Base-by-base conservation (phyloP, 1,284 basidiomycete genomes). In the Heterobasidion parviporum region DNA sequence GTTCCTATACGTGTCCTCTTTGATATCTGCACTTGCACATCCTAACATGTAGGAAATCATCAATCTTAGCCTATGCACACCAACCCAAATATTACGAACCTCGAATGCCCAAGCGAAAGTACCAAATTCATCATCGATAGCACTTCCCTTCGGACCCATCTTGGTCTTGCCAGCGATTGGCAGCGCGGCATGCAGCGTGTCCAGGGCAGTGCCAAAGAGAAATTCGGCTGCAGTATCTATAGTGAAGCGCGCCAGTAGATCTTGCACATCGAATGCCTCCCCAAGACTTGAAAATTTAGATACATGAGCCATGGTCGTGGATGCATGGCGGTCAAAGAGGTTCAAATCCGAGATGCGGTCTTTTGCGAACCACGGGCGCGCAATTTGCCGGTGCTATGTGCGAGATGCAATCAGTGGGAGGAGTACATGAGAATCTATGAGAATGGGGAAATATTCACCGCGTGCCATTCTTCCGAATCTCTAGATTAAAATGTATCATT, bases 31-130 rank as follows among this genome's bases (percentile, higher is more conserved):
- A 77, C 72, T 62, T 88, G 85, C 0, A 79, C 77, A 58, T 73
- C 72, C 48, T 54, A 33, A 9, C 16, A 18, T 20, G 20, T 8
- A 4, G 26, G 6, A 1, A 6, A 6, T 26, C 26, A 26, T 26
- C 26, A 26, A 26, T 5, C 8, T 15, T 15, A 7, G 16, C 32
- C n/a, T 10, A 20, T 26, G 26, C 5, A 26, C 6, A 26, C 8
- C 8, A 35, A 9, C 32, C 12, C 9, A 15, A 38, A 52, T 2
- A 8, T 49, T 14, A 47, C 45, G 33, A 20, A 54, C 53, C 60
- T 84, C 79, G 61, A 89, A 87, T 0, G 86, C 81, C 50, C 74
- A 69, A 0, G 78, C 77, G 64, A 89, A 89, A 0, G 77, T 74
- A 3, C 82, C 81, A 74, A 80, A 83, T 0, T 73, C 65, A 57